A percentile compares a stretch with the other conserved stretches of the same genome.
These are phyloP conservation scores for Gleditsia sinensis DNA, from an alignment of 306 rosid species.

Conservation along the genomic window DNA sequence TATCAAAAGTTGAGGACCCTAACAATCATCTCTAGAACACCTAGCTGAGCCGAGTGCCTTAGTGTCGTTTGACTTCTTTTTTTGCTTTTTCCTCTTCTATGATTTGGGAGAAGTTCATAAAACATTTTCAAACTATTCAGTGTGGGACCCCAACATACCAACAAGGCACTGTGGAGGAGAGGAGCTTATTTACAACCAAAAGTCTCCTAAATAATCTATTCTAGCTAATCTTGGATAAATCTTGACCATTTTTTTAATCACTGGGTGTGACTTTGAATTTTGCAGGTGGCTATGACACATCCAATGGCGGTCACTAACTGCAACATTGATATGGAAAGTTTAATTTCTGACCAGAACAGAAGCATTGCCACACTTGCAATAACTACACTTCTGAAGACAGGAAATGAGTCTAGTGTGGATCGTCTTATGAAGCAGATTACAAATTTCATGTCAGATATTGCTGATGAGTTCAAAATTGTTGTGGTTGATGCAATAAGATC, in stretches of 20 bases:
- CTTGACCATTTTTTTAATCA: constrained; percentile 2
- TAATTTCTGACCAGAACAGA: constrained; percentile 92
- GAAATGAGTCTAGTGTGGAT: constrained; percentile 96
- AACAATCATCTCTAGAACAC: neutral
- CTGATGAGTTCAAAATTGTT: constrained; percentile 98
- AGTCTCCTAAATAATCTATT: neutral
- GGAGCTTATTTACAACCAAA: neutral
- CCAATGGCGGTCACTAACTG: constrained; percentile 99
- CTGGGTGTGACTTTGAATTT: constrained; percentile 29
- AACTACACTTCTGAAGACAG: constrained; percentile 97
- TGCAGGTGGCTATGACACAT: constrained; percentile 96
- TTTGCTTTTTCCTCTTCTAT: neutral
- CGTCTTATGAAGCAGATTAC: constrained; percentile 98
- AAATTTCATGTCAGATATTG: constrained; percentile 97
- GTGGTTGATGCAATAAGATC: constrained; percentile 99
- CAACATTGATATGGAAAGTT: constrained; percentile 98
- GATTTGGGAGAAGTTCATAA: constrained; percentile 18
- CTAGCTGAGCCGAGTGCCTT: neutral
- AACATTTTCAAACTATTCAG: constrained; percentile 13
- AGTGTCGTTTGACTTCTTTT: neutral
- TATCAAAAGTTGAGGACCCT: neutral
- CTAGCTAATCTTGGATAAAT: constrained; percentile 20
- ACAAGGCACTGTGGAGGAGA: neutral
- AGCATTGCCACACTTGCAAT: constrained; percentile 99
- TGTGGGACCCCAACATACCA: neutral